Conservation (phyloP, 164 flowering plant species). For the Vitis rupestris region DNA sequence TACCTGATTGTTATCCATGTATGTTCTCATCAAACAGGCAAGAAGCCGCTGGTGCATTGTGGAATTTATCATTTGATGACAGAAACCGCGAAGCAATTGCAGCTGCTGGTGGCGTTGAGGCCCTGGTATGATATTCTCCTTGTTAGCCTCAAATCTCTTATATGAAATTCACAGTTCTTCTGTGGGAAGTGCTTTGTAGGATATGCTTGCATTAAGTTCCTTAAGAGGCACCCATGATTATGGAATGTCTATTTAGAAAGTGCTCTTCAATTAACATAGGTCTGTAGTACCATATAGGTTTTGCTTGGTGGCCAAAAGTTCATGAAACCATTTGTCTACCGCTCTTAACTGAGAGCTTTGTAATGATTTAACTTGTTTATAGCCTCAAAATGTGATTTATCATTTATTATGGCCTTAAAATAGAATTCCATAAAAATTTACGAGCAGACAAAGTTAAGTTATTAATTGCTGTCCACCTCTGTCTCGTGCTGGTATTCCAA, state of each 20-base stretch:
- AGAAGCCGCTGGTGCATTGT: conserved; percentile 99
- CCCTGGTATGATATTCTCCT: conserved; percentile 59
- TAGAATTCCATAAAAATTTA: too few species aligned
- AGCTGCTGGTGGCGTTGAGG: conserved; percentile 94
- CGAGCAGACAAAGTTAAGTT: too few species aligned
- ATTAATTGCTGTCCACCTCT: too few species aligned
- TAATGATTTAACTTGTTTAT: too few species aligned
- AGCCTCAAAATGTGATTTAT: too few species aligned
- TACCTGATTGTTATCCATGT: background rate
- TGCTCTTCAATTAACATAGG: background rate
- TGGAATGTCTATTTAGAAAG: background rate
- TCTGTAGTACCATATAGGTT: background rate
- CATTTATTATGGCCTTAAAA: too few species aligned
- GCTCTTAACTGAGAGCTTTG: too few species aligned
- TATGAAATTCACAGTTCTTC: background rate
- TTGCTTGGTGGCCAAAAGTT: background rate
- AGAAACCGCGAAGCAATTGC: conserved; percentile 98
- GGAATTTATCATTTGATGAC: conserved; percentile 98
- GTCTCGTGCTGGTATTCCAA: too few species aligned
- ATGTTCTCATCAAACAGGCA: conserved; percentile 50
- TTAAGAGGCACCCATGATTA: background rate
- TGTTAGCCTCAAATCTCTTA: background rate
- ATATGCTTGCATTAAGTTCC: background rate
- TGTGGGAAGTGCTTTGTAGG: background rate
- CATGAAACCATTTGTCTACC: background rate